Conservation (phyloP, 176 grass and related monocot species). For the Zoysia pacifica region DNA sequence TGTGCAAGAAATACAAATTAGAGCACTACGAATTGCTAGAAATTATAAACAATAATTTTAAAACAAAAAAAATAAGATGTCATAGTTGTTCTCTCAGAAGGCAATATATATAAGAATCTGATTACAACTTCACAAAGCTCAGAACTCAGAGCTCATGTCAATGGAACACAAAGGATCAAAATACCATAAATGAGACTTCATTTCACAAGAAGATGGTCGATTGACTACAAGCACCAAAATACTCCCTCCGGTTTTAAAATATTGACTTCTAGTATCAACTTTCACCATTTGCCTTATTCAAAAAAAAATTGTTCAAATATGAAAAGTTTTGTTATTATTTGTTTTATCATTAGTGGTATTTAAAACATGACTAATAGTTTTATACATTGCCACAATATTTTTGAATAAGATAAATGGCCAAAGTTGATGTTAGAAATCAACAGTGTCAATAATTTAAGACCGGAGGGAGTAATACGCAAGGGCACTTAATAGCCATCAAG, state of each 20-base stretch:
- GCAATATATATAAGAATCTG: constrained; percentile 7
- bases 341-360: no score
- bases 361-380: no score
- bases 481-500: background rate
- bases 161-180: background rate
- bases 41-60: background rate
- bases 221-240: background rate
- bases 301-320: no score
- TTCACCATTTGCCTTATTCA: no score
- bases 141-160: no score
- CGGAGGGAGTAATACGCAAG: no score
- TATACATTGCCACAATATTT: no score
- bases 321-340: no score
- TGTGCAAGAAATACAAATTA: background rate
- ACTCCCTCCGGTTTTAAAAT: background rate
- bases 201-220: background rate
- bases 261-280: no score
- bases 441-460: no score
- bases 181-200: background rate
- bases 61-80: background rate
- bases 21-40: background rate
- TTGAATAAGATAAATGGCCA: no score
- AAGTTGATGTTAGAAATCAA: no score
- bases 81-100: background rate
- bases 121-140: background rate